These are phyloP conservation scores for Aspergillus phoenicis DNA, from an alignment of 2,329 filamentous ascomycete genomes.

Conservation along the genomic window DNA sequence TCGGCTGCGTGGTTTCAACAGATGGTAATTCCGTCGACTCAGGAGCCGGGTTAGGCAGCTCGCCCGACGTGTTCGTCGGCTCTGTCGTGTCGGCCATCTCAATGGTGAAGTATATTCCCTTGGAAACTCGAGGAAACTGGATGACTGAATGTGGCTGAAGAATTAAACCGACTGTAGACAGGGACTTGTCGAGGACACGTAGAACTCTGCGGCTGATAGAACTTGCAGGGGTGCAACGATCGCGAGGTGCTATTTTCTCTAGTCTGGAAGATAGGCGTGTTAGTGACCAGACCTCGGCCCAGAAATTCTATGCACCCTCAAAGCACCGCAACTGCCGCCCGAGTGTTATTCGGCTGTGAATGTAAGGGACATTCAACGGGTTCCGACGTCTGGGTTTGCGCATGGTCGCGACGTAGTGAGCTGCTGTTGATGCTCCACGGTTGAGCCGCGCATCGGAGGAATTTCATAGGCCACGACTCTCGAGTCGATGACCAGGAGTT, in stretches of 20 bases:
- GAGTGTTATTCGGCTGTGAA: not conserved
- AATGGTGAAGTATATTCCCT: constrained; percentile 5
- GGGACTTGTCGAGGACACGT: not conserved
- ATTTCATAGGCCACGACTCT: not conserved
- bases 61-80: constrained; percentile 21
- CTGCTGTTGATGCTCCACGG: not conserved
- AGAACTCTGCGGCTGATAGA: not conserved
- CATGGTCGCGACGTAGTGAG: not conserved
- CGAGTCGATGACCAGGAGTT: not conserved
- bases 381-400: not conserved
- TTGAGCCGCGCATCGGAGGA: not conserved
- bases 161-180: not conserved
- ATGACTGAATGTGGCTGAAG: not conserved
- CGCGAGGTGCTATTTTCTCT: constrained; percentile 14
- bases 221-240: constrained; percentile 8
- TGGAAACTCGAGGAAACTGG: not conserved
- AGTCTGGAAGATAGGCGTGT: constrained; percentile 14
- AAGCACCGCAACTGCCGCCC: not conserved
- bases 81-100: constrained; percentile 28
- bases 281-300: constrained; percentile 14
- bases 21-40: constrained; percentile 13
- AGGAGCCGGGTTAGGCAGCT: constrained; percentile 21
- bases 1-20: constrained; percentile 5
- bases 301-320: not conserved
- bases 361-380: not conserved